Percentiles rank a stretch among this genome's conserved stretches.
Evolutionary conservation across 2,329 filamentous ascomycete species (phyloP).

Genomic region (Ophiostoma ips): DNA sequence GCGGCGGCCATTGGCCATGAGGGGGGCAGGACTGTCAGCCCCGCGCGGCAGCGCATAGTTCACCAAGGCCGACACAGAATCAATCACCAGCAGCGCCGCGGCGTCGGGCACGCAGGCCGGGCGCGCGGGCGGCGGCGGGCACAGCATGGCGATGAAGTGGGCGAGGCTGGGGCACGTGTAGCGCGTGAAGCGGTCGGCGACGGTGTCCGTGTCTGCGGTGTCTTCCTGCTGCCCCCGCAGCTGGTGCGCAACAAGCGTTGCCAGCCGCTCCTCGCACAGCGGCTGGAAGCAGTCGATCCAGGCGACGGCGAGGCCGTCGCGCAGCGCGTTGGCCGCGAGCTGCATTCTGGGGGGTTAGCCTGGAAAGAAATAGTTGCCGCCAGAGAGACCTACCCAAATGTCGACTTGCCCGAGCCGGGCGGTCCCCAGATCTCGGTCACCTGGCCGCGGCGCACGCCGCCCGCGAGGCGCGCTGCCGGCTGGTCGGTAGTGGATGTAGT

Average conservation of each 20-base stretch:
- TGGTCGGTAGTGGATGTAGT: no score
- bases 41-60: conserved; percentile 60
- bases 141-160: conserved; percentile 61
- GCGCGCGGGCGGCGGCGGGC: conserved; percentile 50
- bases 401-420: conserved; percentile 72
- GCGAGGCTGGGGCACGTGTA: conserved; percentile 46
- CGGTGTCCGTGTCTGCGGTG: conserved; percentile 10
- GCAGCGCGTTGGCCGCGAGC: conserved; percentile 49
- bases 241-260: not conserved
- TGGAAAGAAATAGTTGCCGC: no score
- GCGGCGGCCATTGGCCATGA: conserved; percentile 13
- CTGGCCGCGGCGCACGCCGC: conserved; percentile 60
- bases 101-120: conserved; percentile 34
- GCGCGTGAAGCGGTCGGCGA: conserved; percentile 28
- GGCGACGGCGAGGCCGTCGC: conserved; percentile 47
- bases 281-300: conserved; percentile 56
- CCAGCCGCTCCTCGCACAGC: conserved; percentile 25
- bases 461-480: conserved; percentile 13
- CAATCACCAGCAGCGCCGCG: conserved; percentile 60
- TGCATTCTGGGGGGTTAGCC: conserved; percentile 27
- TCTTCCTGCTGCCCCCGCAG: conserved; percentile 10
- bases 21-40: conserved; percentile 14
- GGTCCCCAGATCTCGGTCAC: conserved; percentile 82
- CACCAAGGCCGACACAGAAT: conserved; percentile 63
- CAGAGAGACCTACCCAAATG: conserved; percentile 65